A percentile compares a stretch with the other conserved stretches of the same genome.
Evolutionary conservation across 192 early-diverging fungal species (phyloP).

Genomic region (Linnemannia elongata): DNA sequence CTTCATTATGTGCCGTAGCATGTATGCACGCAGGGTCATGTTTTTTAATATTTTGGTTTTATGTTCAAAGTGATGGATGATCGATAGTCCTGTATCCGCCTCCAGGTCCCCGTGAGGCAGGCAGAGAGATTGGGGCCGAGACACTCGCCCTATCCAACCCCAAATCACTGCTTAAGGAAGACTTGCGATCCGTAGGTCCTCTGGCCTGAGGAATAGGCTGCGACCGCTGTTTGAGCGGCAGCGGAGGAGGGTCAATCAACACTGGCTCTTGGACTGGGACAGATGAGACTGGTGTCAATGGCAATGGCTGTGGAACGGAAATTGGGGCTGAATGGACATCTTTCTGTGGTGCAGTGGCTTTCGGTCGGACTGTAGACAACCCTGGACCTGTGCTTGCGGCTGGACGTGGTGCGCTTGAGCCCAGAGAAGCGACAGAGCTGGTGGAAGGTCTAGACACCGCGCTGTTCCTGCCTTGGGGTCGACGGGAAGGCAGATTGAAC

Average conservation of each 20-base stretch:
- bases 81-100: conserved; percentile 22
- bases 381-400: not conserved
- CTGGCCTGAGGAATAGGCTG: not conserved
- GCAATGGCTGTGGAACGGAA: not conserved
- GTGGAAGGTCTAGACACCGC: not conserved
- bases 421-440: not conserved
- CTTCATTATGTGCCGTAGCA: too few species aligned
- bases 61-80: not conserved
- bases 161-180: not conserved
- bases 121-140: conserved; percentile 6
- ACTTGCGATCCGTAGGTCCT: not conserved
- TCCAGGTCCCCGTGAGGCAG: conserved; percentile 26
- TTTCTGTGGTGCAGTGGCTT: not conserved
- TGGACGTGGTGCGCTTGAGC: not conserved
- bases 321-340: not conserved
- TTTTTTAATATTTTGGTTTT: not conserved
- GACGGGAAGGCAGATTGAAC: conserved; percentile 13
- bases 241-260: not conserved
- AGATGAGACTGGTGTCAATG: not conserved
- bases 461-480: not conserved
- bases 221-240: not conserved
- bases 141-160: not conserved
- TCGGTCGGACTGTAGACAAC: not conserved
- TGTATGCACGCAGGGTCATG: not conserved
- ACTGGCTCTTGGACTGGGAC: not conserved